Evolutionary conservation across 2,329 filamentous ascomycete genomes (phyloP), one percentile per base, ranked within the genome.

Genomic region (Neopestalotiopsis sp.): DNA sequence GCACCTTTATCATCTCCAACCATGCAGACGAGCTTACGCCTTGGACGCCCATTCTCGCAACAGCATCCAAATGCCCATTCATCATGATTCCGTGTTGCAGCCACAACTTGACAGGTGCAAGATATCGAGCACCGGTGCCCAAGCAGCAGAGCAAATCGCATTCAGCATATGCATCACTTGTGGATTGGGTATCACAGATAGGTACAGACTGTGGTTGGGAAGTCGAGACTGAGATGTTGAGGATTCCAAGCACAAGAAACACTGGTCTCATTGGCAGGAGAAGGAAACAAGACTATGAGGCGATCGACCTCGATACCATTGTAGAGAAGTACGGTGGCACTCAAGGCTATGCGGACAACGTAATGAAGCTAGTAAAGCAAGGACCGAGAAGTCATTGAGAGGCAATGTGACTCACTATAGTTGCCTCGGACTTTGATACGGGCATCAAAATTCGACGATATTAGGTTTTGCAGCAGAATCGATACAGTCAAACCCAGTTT

Each of bases 81-180:
- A 89, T 99, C 71, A 92, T 93, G 74, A 97, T 99, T 59, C 96
- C 96, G 1, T 99, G 96, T 83, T 99, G 96, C 82, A 97, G 94
- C 72, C 94, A 98, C 81, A 88, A 92, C 69, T 89, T 99, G 2
- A 89, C 90, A 0, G 96, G 96, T 1, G 88, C 89, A 30, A 85
- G 82, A 69, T 96, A 92, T 78, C 90, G 96, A 20, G 92, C 93
- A 17, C 85, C 87, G 9, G 81, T 84, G 9, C 87, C 88, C 2
- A 84, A 83, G 63, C 81, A 84, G 68, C 84, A 83, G 74, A 77
- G 78, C 61, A 86, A 86, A 71, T 76, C 81, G 20, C 85, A 85
- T 12, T 97, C 94, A 4, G 91, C 92, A 32, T 98, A 97, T 79
- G 91, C 94, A 0, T 92, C 92, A 1, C 86, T 99, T 17, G 94